Percentiles rank a stretch among this genome's conserved stretches.
Conservation (phyloP, 2,329 filamentous ascomycete genomes). For the Aspergillus brasiliensis region DNA sequence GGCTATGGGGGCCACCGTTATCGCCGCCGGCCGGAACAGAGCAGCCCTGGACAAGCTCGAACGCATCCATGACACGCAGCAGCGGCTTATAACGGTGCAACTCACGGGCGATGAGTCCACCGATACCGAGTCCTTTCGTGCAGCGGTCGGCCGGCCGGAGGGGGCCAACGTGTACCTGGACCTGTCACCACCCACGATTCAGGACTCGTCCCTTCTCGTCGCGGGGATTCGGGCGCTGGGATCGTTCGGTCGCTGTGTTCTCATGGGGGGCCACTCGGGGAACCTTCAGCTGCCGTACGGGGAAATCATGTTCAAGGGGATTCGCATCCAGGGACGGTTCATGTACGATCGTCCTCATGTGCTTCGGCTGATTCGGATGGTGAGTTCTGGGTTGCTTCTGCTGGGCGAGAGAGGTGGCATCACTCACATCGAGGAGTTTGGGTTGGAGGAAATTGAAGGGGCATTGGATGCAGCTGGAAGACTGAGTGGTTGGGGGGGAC, state of each 20-base stretch:
- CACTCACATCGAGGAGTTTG: background rate
- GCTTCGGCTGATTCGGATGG: background rate
- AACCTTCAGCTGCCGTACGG: background rate
- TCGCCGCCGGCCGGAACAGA: background rate
- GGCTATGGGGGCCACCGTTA: background rate
- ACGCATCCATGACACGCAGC: background rate
- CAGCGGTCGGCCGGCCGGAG: background rate
- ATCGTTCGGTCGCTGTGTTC: background rate
- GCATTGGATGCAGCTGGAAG: background rate
- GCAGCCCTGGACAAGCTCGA: background rate
- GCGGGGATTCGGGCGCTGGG: background rate
- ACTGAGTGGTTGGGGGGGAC: background rate
- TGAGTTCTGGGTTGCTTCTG: background rate
- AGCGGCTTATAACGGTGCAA: background rate
- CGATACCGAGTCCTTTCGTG: background rate
- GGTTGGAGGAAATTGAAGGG: background rate
- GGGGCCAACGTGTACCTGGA: background rate
- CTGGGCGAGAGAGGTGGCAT: background rate
- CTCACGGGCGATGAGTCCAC: background rate
- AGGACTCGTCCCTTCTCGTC: background rate
- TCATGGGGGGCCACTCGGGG: constrained; percentile 1
- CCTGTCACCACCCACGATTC: background rate
- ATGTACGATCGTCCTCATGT: constrained; percentile 7
- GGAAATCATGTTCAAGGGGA: constrained; percentile 1
- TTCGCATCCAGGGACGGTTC: constrained; percentile 5